Percentiles rank a stretch among this genome's conserved stretches.
Conservation (phyloP, 257 asterid species). For the Solanum tarijense region DNA sequence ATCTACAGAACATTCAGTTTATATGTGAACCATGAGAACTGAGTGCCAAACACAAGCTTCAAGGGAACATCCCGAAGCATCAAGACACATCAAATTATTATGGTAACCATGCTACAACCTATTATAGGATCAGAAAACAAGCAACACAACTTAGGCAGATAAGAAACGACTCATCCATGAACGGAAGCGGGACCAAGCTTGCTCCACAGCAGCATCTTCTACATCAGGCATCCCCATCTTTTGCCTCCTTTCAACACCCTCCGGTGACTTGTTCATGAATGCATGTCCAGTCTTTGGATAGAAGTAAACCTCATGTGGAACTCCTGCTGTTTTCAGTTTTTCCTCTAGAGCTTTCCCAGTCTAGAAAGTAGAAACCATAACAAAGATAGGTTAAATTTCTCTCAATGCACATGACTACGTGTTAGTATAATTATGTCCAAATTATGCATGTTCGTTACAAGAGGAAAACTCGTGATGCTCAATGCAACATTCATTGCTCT, state of each 20-base stretch:
- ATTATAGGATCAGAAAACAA: not conserved
- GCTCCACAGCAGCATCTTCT: constrained; percentile 58
- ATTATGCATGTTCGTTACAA: not conserved
- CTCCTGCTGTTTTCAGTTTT: constrained; percentile 70
- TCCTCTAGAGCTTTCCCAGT: constrained; percentile 75
- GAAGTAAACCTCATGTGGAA: constrained; percentile 65
- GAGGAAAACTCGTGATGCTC: not conserved
- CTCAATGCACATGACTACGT: not conserved
- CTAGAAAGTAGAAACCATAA: constrained; percentile 43
- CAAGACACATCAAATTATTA: not conserved
- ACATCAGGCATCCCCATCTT: constrained; percentile 72
- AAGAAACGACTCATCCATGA: constrained; percentile 75
- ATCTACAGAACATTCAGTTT: not conserved
- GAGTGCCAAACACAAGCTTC: not conserved
- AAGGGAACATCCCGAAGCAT: not conserved
- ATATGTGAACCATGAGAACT: not conserved
- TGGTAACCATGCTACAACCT: not conserved
- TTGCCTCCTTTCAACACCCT: constrained; percentile 65
- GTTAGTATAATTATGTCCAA: not conserved
- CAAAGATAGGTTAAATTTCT: not conserved
- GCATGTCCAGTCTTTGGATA: constrained; percentile 80
- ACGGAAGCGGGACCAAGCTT: constrained; percentile 79
- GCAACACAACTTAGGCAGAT: constrained; percentile 20
- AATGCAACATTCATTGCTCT: not conserved
- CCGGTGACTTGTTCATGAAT: constrained; percentile 78